Base-by-base conservation (phyloP, 2,329 filamentous ascomycete species). In the Penicillium sp. region DNA sequence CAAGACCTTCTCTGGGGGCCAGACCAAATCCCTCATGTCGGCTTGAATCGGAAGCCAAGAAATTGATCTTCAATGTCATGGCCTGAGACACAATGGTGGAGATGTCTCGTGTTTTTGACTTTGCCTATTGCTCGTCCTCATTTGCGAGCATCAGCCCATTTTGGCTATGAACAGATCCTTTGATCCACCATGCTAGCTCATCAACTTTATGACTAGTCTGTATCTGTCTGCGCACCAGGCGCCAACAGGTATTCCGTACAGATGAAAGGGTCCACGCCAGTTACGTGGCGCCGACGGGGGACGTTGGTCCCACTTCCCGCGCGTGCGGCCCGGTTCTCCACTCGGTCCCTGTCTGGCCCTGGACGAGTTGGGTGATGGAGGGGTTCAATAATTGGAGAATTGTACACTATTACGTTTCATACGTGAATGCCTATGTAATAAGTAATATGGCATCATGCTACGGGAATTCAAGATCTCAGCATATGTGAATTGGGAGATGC, bases 271-370 rank as follows among this genome's bases (percentile, higher is more conserved):
- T 13, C 24, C 3, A 42, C 18, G 23, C 23, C 41, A 42, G 21
- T 39, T 12, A 16, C 13, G 16, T 39, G 18, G 36, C 36, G 16
- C 9, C 4, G 12, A 45, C 31, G 24, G 41, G 41, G 8, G 45
- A 42, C 44, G 53, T 56, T 51, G 2, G 39, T 15, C 16, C 53
- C 54, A 54, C 54, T 44, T 45, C 47, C 47, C 54, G 51, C 42
- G 24, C 31, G 15, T 45, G 3, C 23, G 41, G 41, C 21, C 41
- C 23, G 23, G 13, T 13, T 28, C 41, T 28, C 21, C 41, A 39
- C 36, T 21, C 13, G 41, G 16, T 28, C 23, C 23, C 23, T 42
- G n/a, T 39, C 36, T 16, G 16, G 16, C 9, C 13, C 4, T 24
- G 38, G 9, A 24, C 18, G 3, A 24, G 23, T 21, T 38, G 34